A percentile compares a stretch with the other conserved stretches of the same genome.
phyloP scores from a whole-genome alignment of 257 asterid species.

The Petrea volubilis region DNA sequence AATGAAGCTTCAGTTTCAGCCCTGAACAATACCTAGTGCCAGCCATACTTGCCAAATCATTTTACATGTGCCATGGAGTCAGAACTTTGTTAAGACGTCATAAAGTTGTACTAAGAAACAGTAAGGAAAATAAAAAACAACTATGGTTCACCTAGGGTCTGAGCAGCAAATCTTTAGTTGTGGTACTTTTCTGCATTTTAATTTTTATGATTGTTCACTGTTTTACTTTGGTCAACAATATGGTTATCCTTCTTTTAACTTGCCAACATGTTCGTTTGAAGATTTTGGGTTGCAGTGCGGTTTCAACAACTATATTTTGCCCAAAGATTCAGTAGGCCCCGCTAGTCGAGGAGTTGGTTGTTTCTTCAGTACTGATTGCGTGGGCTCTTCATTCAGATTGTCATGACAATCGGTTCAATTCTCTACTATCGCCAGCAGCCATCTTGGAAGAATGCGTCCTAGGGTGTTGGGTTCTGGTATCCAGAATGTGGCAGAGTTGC shows the following conservation, averaged over 20 bases:
- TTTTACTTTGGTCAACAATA: not conserved
- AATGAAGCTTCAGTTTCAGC: slow-evolving; percentile 9
- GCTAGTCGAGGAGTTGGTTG: slow-evolving; percentile 61
- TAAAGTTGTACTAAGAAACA: not conserved
- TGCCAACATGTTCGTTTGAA: slow-evolving; percentile 34
- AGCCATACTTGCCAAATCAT: not conserved
- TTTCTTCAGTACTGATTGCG: slow-evolving; percentile 64
- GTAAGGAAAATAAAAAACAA: not conserved
- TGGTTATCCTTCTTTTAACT: slow-evolving; percentile 19
- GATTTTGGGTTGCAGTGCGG: slow-evolving; percentile 92
- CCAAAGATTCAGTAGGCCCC: slow-evolving; percentile 60
- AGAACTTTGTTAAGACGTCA: not conserved
- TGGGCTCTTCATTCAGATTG: slow-evolving; percentile 99
- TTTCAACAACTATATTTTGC: slow-evolving; percentile 67
- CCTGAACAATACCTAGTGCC: slow-evolving; percentile 4
- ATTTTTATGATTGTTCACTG: slow-evolving; percentile 11
- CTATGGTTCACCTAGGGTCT: not conserved
- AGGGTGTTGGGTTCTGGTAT: slow-evolving; percentile 95
- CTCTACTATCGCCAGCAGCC: slow-evolving; percentile 81
- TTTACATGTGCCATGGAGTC: slow-evolving; percentile 6
- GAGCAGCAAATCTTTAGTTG: slow-evolving; percentile 5
- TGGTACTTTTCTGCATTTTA: slow-evolving; percentile 13
- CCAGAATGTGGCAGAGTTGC: slow-evolving; percentile 66
- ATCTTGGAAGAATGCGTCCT: slow-evolving; percentile 92
- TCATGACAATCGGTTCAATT: slow-evolving; percentile 77